A percentile compares a stretch with the other conserved stretches of the same genome.
Evolutionary conservation across 2,329 filamentous ascomycete genomes (phyloP).

Genomic region (Scortechinia acanthostroma): DNA sequence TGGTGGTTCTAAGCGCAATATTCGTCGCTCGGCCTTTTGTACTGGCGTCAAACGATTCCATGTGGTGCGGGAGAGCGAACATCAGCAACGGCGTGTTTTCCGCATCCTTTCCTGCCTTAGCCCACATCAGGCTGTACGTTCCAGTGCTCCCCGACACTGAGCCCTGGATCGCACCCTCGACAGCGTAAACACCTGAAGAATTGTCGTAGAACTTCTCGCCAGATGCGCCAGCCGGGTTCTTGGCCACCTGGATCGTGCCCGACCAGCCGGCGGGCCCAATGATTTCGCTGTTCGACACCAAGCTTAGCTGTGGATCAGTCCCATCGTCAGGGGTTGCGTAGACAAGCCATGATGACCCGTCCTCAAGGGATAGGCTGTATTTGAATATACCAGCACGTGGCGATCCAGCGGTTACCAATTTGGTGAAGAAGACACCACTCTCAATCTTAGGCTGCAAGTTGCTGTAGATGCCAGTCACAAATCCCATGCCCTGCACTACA

Average conservation of each 20-base stretch:
- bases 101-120: conserved; percentile 37
- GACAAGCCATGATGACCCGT: conserved; percentile 43
- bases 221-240: conserved; percentile 35
- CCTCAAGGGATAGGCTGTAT: conserved; percentile 41
- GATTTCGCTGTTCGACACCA: conserved; percentile 37
- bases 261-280: conserved; percentile 40
- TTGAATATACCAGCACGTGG: conserved; percentile 39
- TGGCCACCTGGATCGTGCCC: conserved; percentile 52
- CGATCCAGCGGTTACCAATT: conserved; percentile 33
- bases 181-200: conserved; percentile 46
- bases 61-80: conserved; percentile 54
- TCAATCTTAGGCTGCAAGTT: conserved; percentile 45
- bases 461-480: conserved; percentile 47
- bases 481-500: conserved; percentile 54
- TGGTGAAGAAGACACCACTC: conserved; percentile 43
- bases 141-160: conserved; percentile 33
- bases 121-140: conserved; percentile 45
- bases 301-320: conserved; percentile 34
- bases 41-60: conserved; percentile 39
- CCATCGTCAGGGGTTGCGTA: conserved; percentile 38
- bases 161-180: conserved; percentile 35
- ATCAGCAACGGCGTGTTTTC: conserved; percentile 40
- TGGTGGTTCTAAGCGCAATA: conserved; percentile 45
- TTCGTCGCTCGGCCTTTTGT: conserved; percentile 30
- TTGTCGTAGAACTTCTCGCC: conserved; percentile 46